Conservation (phyloP, 2,329 filamentous ascomycete species). For the Colletotrichum simmondsii region DNA sequence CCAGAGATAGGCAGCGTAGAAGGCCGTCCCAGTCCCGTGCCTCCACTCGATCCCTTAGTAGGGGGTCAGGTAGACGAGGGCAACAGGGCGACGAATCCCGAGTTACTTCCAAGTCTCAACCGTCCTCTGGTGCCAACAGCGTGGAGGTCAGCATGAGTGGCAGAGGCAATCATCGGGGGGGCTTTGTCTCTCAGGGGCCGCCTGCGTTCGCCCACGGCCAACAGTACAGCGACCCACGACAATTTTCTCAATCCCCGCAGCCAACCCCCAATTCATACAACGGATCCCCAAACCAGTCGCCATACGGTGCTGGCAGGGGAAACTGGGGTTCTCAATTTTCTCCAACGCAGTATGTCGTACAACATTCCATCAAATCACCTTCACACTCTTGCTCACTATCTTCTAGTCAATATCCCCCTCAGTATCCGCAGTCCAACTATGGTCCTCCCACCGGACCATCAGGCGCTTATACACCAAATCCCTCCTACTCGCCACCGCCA, state of each 20-base stretch:
- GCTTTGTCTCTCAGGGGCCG: conserved; percentile 45
- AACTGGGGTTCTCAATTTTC: conserved; percentile 59
- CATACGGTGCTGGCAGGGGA: conserved; percentile 65
- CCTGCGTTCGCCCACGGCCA: conserved; percentile 47
- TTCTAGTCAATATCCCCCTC: conserved; percentile 70
- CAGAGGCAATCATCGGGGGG: conserved; percentile 44
- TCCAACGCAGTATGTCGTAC: conserved; percentile 43
- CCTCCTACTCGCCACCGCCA: conserved; percentile 62
- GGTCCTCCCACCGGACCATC: conserved; percentile 63
- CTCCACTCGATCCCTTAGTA: conserved; percentile 31
- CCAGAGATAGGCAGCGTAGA: conserved; percentile 23
- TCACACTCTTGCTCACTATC: conserved; percentile 14
- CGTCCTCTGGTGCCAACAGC: conserved; percentile 47
- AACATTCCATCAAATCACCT: background rate
- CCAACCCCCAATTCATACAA: conserved; percentile 64
- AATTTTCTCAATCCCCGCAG: conserved; percentile 69
- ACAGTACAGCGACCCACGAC: conserved; percentile 48
- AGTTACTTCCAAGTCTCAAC: conserved; percentile 29
- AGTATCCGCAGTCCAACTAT: conserved; percentile 67
- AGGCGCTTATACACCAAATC: conserved; percentile 63
- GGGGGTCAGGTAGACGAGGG: conserved; percentile 25
- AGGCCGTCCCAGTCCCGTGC: conserved; percentile 20
- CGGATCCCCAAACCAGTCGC: conserved; percentile 70
- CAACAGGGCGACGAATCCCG: conserved; percentile 26
- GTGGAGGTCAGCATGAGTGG: conserved; percentile 48